Evolutionary conservation across 768 basidiomycete genomes (phyloP), one percentile per base, ranked within the genome.

Genomic region (Neoboletus magnificus): DNA sequence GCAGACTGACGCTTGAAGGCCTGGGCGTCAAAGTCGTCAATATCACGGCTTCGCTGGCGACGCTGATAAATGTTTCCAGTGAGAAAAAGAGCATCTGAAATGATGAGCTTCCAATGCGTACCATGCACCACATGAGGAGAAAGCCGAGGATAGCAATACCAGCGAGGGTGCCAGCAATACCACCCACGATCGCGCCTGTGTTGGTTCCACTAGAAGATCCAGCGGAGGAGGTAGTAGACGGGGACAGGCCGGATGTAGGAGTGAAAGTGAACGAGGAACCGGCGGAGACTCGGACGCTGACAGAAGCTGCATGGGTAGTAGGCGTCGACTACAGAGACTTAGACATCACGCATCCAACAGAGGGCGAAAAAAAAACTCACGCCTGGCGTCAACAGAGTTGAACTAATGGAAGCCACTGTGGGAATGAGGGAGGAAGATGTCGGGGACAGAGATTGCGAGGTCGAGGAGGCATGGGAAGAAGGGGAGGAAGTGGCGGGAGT

Each of bases 1-100:
- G 80, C 81, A 15, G 87, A 89, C 59, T 80, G 77, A 50, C 84
- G 82, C 49, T 82, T 80, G 77, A 87, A 87, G 11, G 78, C 78
- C 42, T 72, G 68, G 1, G 84, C 70, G 57, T 82, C 77, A 68
- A 87, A 90, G 27, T 78, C 77, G 0, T 73, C 73, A 0, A 35
- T 4, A 30, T 67, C 74, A 30, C 36, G 41, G 59, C 74, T 73
- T 46, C 76, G 72, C 35, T 71, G 73, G 37, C 78, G 79, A 50
- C 79, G 77, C 76, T 82, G 57, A 25, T 57, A 30, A 44, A 41
- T 30, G 32, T 33, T 52, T 27, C 39, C 33, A 52, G 49, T 58
- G 27, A 55, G 52, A 50, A 52, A 27, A 37, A 52, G 39, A 32
- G 55, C 8, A 51, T 49, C 2, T 36, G 22, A 45, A 1, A 16